Evolutionary conservation across 1,139 yeast genomes (phyloP).

Genomic region (Suhomyces yuchorum): DNA sequence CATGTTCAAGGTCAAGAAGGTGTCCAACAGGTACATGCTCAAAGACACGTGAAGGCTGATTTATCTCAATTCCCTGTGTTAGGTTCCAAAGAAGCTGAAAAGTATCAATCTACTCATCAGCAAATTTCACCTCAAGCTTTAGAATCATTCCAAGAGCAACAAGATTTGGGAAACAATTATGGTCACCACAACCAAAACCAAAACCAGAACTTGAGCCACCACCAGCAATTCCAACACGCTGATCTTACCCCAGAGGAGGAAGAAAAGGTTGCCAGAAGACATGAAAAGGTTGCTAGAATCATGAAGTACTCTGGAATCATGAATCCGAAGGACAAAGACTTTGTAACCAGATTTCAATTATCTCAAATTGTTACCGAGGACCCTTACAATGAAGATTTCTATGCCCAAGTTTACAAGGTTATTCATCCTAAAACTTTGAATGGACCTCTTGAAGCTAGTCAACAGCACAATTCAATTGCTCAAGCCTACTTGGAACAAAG

Average conservation of each 20-base stretch:
- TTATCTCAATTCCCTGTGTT: conserved; percentile 54
- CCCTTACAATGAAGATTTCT: conserved; percentile 95
- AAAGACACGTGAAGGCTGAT: conserved; percentile 32
- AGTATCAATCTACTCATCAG: conserved; percentile 10
- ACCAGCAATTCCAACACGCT: conserved; percentile 23
- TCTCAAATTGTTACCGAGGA: conserved; percentile 97
- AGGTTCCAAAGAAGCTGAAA: conserved; percentile 42
- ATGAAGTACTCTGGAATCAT: conserved; percentile 87
- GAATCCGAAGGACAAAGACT: conserved; percentile 97
- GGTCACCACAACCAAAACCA: conserved; percentile 11
- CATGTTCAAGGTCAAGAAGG: conserved; percentile 6
- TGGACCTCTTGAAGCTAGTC: conserved; percentile 42
- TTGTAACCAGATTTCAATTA: conserved; percentile 89
- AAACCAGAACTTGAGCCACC: conserved; percentile 9
- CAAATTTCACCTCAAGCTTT: not conserved
- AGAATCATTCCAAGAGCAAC: conserved; percentile 1
- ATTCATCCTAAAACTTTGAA: conserved; percentile 63
- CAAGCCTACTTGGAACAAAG: conserved; percentile 94
- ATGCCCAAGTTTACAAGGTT: conserved; percentile 90
- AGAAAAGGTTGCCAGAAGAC: conserved; percentile 65
- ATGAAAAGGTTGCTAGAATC: conserved; percentile 76
- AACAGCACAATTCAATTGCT: conserved; percentile 71
- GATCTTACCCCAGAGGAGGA: conserved; percentile 50
- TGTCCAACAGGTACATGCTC: conserved; percentile 15
- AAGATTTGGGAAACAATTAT: conserved; percentile 9